Percentiles rank a stretch among this genome's conserved stretches.
Conservation (phyloP, 805 yeast species). For the Wickerhamomyces ciferrii region DNA sequence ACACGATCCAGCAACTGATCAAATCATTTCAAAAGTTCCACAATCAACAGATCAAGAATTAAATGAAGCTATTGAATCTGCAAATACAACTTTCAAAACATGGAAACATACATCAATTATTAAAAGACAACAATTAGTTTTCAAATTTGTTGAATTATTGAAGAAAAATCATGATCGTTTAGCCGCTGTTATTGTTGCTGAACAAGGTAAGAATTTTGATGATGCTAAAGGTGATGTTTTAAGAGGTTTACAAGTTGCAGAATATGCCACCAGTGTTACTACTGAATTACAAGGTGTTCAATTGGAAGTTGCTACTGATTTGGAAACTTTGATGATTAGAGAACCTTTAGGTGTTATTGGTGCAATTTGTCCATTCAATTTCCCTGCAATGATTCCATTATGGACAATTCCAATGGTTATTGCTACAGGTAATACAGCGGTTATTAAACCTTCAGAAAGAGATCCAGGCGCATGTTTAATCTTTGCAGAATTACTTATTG, state of each 20-base stretch:
- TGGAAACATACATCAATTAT: constrained; percentile 33
- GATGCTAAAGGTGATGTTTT: constrained; percentile 75
- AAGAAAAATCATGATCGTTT: constrained; percentile 63
- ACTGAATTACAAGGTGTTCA: constrained; percentile 58
- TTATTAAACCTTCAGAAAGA: constrained; percentile 65
- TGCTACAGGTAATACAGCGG: constrained; percentile 69
- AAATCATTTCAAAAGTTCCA: constrained; percentile 61
- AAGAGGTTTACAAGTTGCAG: constrained; percentile 76
- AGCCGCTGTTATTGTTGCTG: constrained; percentile 59
- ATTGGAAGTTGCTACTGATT: constrained; percentile 64
- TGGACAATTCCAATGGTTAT: constrained; percentile 51
- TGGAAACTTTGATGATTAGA: constrained; percentile 71
- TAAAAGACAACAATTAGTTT: constrained; percentile 56
- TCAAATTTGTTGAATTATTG: constrained; percentile 61
- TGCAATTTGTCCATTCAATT: constrained; percentile 77
- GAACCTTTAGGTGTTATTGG: constrained; percentile 73
- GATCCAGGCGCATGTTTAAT: constrained; percentile 77
- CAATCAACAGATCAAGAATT: constrained; percentile 62
- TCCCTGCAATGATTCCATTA: constrained; percentile 75
- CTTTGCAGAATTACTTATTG: constrained; percentile 59
- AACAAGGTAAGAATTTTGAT: constrained; percentile 73
- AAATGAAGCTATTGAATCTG: constrained; percentile 57
- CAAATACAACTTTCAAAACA: constrained; percentile 51
- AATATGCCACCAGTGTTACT: constrained; percentile 63
- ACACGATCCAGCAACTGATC: constrained; percentile 70